Conservation (phyloP, 1,139 yeast species). For the Zygosaccharomyces pseudobailii region DNA sequence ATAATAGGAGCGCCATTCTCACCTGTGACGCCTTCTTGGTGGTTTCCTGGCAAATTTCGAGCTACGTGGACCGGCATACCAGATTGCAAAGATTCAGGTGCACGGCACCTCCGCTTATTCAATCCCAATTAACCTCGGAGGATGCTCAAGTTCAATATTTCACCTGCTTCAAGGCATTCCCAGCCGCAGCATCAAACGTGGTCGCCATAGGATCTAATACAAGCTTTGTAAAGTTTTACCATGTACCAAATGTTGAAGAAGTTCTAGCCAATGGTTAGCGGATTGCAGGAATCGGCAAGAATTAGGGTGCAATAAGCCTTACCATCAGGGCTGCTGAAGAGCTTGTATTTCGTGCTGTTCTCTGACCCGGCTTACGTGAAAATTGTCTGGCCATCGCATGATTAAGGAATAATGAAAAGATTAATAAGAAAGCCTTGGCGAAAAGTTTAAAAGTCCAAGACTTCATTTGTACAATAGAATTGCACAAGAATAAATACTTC, state of each 20-base stretch:
- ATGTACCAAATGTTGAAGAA: neutral
- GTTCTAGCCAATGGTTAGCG: neutral
- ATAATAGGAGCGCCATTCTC: conserved; percentile 12
- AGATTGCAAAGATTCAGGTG: conserved; percentile 2
- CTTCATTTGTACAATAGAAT: neutral
- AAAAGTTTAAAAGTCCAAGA: neutral
- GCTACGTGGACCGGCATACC: neutral
- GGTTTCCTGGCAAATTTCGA: conserved; percentile 8
- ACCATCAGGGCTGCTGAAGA: neutral
- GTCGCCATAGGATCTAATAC: conserved; percentile 6
- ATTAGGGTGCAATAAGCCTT: neutral
- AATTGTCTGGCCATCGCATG: neutral
- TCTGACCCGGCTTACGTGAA: neutral
- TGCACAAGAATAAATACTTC: no score
- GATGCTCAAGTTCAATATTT: conserved; percentile 1
- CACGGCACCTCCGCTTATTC: conserved; percentile 5
- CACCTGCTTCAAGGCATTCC: conserved; percentile 8
- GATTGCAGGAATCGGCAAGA: neutral
- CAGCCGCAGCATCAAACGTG: neutral
- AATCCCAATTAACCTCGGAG: neutral
- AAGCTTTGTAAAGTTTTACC: conserved; percentile 3
- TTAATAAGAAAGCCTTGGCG: neutral
- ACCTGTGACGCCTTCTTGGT: conserved; percentile 13
- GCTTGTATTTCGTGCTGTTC: neutral
- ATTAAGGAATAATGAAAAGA: neutral